phyloP scores from a whole-genome alignment of 495 filamentous ascomycete genomes.

The Talaromyces ruber region DNA sequence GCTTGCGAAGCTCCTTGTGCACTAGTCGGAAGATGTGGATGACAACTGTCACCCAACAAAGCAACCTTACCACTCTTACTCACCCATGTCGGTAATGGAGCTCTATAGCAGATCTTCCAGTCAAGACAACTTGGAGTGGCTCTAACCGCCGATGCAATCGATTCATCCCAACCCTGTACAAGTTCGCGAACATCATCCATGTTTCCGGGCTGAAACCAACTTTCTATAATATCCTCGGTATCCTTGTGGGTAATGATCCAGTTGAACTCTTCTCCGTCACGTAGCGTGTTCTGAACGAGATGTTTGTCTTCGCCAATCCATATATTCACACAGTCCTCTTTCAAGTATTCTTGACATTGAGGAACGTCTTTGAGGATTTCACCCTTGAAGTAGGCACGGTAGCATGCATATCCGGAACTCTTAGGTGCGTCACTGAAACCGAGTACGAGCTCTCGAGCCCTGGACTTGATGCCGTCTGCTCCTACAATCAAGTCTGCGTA shows the following conservation, averaged over 20 bases:
- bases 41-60: slow-evolving; percentile 39
- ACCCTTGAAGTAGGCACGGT: slow-evolving; percentile 38
- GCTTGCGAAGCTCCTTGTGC: slow-evolving; percentile 43
- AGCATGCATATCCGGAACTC: slow-evolving; percentile 40
- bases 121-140: slow-evolving; percentile 40
- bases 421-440: slow-evolving; percentile 38
- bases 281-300: slow-evolving; percentile 11
- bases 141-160: slow-evolving; percentile 33
- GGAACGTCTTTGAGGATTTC: slow-evolving; percentile 32
- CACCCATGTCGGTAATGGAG: slow-evolving; percentile 26
- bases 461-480: slow-evolving; percentile 39
- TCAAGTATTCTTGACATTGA: slow-evolving; percentile 32
- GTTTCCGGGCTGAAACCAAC: slow-evolving; percentile 40
- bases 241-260: slow-evolving; percentile 3
- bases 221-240: slow-evolving; percentile 32
- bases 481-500: slow-evolving; percentile 27
- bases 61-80: slow-evolving; percentile 35
- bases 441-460: slow-evolving; percentile 33
- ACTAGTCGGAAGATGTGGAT: slow-evolving; percentile 38
- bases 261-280: slow-evolving; percentile 3
- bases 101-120: slow-evolving; percentile 4
- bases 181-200: slow-evolving; percentile 35
- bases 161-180: slow-evolving; percentile 28
- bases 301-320: slow-evolving; percentile 40
- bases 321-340: slow-evolving; percentile 42